These are phyloP conservation scores for Lathyrus tuberosus DNA, from an alignment of 306 rosid species.

Conservation along the genomic window DNA sequence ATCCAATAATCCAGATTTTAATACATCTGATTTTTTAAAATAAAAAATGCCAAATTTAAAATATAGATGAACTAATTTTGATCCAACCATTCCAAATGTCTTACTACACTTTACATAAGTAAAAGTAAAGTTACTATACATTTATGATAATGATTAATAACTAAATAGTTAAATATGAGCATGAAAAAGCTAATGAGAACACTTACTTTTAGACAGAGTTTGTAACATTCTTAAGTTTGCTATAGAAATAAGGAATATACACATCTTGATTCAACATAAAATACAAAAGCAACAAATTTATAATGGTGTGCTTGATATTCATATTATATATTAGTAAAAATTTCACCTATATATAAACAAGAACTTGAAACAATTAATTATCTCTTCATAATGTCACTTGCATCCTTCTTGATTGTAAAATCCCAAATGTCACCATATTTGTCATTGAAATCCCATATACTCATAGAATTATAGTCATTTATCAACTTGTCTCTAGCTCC, in stretches of 20 bases:
- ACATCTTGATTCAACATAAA: conserved; percentile 31
- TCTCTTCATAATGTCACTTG: conserved; percentile 54
- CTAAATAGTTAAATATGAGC: too few species aligned
- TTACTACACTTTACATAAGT: too few species aligned
- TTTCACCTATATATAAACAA: conserved; percentile 5
- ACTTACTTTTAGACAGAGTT: background rate
- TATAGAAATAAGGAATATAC: conserved; percentile 18
- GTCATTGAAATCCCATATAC: conserved; percentile 91
- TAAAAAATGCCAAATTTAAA: too few species aligned
- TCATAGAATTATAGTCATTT: conserved; percentile 85
- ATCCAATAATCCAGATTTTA: too few species aligned
- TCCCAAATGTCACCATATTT: conserved; percentile 96
- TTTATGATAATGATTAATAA: too few species aligned
- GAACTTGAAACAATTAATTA: conserved; percentile 26
- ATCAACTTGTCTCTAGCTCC: conserved; percentile 91
- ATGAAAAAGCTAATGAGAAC: too few species aligned
- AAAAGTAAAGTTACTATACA: too few species aligned
- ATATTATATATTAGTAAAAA: conserved; percentile 20
- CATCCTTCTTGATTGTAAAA: conserved; percentile 70
- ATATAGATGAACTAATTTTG: too few species aligned
- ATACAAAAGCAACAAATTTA: background rate
- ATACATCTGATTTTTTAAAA: too few species aligned
- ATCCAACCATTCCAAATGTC: too few species aligned
- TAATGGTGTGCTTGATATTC: conserved; percentile 24
- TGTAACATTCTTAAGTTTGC: background rate